Base-by-base conservation (phyloP, 2,329 filamentous ascomycete genomes). In the Penicillium olsonii region DNA sequence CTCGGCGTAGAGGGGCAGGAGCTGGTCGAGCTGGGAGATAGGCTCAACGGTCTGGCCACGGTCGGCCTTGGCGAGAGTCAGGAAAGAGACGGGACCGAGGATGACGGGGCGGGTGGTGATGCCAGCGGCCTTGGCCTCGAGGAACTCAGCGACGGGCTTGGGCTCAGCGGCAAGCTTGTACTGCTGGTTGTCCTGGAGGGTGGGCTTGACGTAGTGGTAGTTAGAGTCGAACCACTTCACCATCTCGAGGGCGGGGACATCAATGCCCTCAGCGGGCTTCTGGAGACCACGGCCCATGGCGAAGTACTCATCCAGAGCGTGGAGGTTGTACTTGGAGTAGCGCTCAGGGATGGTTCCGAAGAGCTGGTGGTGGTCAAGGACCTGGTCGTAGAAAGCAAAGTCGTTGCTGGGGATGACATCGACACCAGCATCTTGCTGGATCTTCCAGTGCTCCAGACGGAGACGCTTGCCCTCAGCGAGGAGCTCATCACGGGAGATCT, bases 221-320 rank as follows among this genome's bases (percentile, higher is more conserved):
- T 99, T 99, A 62, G 91, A 96, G 84, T 99, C 94, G 74, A 99
- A 99, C 94, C 94, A 99, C 84, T 99, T 99, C 68, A 99, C 94
- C 94, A 99, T 99, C 84, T 99, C 94, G 77, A 96, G 81, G 70
- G 83, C 84, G 65, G 92, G 90, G 62, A 97, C 94, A 76, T 99
- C 94, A 66, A 97, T 83, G 48, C 74, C 76, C 43, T 70, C 61
- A 3, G 12, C 29, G 29, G 29, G 29, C 57, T 85, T 95, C 80
- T 99, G 94, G 80, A 95, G 92, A 72, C 94, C 94, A 87, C 94
- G 90, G 70, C 94, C 94, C 90, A 99, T 96, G 77, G 94, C 94
- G 72, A 99, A 99, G 87, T 96, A 97, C 80, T 95, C 87, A 79
- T 99, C 94, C 73, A 99, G 80, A 61, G 84, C 77, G 76, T 92